Evolutionary conservation across 2,329 filamentous ascomycete species (phyloP).

Genomic region (Fusarium sp.): DNA sequence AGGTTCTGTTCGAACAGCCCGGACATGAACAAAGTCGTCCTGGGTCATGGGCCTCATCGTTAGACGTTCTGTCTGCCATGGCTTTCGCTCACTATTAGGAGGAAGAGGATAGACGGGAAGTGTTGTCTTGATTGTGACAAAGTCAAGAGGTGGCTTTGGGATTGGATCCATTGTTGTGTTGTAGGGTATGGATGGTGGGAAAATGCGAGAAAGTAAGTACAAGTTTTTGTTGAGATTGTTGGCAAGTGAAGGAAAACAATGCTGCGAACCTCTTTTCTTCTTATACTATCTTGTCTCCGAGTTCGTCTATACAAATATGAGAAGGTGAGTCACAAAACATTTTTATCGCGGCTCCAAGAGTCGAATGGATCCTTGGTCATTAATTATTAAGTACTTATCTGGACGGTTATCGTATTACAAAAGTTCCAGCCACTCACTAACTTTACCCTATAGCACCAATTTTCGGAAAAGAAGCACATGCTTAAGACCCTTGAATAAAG

Average conservation of each 20-base stretch:
- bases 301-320: neutral
- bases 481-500: neutral
- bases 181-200: slow-evolving; percentile 9
- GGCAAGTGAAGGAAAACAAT: neutral
- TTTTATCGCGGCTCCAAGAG: neutral
- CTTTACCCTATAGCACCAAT: neutral
- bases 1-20: slow-evolving; percentile 65
- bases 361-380: neutral
- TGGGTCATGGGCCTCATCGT: slow-evolving; percentile 62
- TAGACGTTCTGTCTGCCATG: slow-evolving; percentile 64
- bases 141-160: slow-evolving; percentile 40
- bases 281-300: neutral
- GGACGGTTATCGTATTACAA: slow-evolving; percentile 2
- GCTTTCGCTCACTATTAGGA: slow-evolving; percentile 51
- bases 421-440: slow-evolving; percentile 13
- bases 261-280: neutral
- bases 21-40: slow-evolving; percentile 62
- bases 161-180: slow-evolving; percentile 34
- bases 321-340: slow-evolving; percentile 10
- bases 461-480: neutral
- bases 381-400: neutral
- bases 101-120: slow-evolving; percentile 58
- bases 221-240: neutral
- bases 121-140: slow-evolving; percentile 60
- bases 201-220: neutral